Conservation (phyloP, 495 filamentous ascomycete species). For the Sphaerosporella brunnea region DNA sequence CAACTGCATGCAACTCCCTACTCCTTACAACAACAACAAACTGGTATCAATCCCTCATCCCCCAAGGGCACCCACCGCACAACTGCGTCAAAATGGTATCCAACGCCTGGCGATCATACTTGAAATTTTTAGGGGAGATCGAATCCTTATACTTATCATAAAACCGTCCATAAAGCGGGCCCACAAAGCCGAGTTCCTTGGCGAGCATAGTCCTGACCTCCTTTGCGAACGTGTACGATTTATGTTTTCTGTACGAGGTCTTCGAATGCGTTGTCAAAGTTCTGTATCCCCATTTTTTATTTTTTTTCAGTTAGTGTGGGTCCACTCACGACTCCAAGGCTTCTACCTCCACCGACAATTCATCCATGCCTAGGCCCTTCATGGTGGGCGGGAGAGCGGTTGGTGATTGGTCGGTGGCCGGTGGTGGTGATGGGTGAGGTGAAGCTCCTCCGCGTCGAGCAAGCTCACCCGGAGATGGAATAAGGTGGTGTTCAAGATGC, state of each 20-base stretch:
- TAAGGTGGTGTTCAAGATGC: too few species aligned
- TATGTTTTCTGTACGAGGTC: constrained; percentile 67
- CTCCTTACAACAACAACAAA: too few species aligned
- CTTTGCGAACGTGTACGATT: constrained; percentile 58
- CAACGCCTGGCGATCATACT: constrained; percentile 68
- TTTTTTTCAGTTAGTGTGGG: constrained; percentile 10
- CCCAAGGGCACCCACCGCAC: too few species aligned
- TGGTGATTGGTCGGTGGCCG: too few species aligned
- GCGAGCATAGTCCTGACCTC: constrained; percentile 65
- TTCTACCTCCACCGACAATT: constrained; percentile 47
- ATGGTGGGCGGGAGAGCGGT: constrained; percentile 10
- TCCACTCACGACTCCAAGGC: constrained; percentile 37
- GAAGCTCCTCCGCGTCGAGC: too few species aligned
- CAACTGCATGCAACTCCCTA: too few species aligned
- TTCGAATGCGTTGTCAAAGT: constrained; percentile 82
- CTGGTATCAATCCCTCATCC: too few species aligned
- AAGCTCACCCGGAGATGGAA: too few species aligned
- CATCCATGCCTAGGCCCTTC: constrained; percentile 31
- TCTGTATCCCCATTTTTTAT: too few species aligned
- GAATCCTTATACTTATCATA: constrained; percentile 96
- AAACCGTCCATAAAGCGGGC: constrained; percentile 86
- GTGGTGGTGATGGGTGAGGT: too few species aligned
- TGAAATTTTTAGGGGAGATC: constrained; percentile 95
- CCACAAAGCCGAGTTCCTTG: constrained; percentile 70
- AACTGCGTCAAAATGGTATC: constrained; percentile 40